Base-by-base conservation (phyloP, 768 basidiomycete species). In the Mycena galopus region DNA sequence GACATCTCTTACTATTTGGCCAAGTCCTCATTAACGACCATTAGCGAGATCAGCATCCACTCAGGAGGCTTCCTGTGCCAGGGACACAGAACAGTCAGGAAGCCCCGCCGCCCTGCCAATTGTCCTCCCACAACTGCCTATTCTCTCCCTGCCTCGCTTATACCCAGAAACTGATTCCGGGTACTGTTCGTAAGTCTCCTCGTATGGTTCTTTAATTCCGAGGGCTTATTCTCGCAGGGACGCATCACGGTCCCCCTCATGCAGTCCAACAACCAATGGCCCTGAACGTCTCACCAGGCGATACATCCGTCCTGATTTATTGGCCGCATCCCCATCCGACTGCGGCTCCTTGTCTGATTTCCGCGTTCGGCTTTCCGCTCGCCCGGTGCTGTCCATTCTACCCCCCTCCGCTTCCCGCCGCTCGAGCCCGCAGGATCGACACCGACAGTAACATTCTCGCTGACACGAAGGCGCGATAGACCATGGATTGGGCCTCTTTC, bases 291-390 rank as follows among this genome's bases (percentile, higher is more conserved):
- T 35, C 11, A 55, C 29, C 16, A 44, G 69, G n/a, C 56, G 69
- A 39, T 71, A 71, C 35, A 71, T 71, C 35, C 64, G 59, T 0
- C 69, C 69, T 30, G 69, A 70, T 30, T 30, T 27, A 23, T 56
- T 57, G 19, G 58, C 58, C 5, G 53, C 19, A 42, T 71, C 50
- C 35, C 64, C 69, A n/a, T 59, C 35, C n/a, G 69, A 71, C 57
- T 57, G 59, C 33, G 47, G n/a, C 21, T 61, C 35, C 3, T 11
- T 56, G 1, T 19, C 56, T 19, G 55, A 63, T 23, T 56, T 70
- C 33, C 55, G 42, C 6, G 19, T 70, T 1, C 69, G 63, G 3
- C 57, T 65, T 2, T 70, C 69, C 23, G 42, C 53, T 9, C 69
- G 29, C 6, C 25, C 42, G 11, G 17, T 21, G 7, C 17, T 30